phyloP scores from a whole-genome alignment of 352 stramenopile species.

The Pythium rhizo-oryzae region DNA sequence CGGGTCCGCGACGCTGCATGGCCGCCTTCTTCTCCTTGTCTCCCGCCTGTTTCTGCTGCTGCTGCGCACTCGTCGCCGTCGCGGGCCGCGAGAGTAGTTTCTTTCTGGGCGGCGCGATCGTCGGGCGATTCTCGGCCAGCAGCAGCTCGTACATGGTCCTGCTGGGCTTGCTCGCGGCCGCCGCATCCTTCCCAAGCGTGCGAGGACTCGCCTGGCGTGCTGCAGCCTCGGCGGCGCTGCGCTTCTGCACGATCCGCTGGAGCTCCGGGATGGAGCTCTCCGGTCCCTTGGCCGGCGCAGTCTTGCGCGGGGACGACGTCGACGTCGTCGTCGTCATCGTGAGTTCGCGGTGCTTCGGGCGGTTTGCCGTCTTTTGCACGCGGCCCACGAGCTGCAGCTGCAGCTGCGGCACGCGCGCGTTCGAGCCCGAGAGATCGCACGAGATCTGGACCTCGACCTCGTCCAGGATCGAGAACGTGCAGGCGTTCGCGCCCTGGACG shows the following conservation, averaged over 20 bases:
- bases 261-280: constrained; percentile 58
- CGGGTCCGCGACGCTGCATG: constrained; percentile 43
- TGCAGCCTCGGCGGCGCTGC: constrained; percentile 22
- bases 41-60: constrained; percentile 15
- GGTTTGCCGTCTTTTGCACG: constrained; percentile 32
- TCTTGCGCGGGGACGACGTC: constrained; percentile 1
- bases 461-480: constrained; percentile 69
- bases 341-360: constrained; percentile 13
- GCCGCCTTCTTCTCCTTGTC: background rate
- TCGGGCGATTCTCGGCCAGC: constrained; percentile 2
- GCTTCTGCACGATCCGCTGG: constrained; percentile 70
- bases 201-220: constrained; percentile 16
- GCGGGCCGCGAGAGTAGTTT: constrained; percentile 18
- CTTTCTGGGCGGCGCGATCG: constrained; percentile 18
- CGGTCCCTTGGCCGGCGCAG: constrained; percentile 19
- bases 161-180: background rate
- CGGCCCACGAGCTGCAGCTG: constrained; percentile 70
- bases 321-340: constrained; percentile 12
- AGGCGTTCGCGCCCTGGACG: constrained; percentile 25
- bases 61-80: constrained; percentile 1
- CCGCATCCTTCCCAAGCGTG: background rate
- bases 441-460: constrained; percentile 82
- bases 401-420: constrained; percentile 74
- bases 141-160: constrained; percentile 31
- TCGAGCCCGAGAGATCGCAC: constrained; percentile 69